Evolutionary conservation across 2,329 filamentous ascomycete genomes (phyloP), one percentile per base, ranked within the genome.

Genomic region (Colletotrichum horii): DNA sequence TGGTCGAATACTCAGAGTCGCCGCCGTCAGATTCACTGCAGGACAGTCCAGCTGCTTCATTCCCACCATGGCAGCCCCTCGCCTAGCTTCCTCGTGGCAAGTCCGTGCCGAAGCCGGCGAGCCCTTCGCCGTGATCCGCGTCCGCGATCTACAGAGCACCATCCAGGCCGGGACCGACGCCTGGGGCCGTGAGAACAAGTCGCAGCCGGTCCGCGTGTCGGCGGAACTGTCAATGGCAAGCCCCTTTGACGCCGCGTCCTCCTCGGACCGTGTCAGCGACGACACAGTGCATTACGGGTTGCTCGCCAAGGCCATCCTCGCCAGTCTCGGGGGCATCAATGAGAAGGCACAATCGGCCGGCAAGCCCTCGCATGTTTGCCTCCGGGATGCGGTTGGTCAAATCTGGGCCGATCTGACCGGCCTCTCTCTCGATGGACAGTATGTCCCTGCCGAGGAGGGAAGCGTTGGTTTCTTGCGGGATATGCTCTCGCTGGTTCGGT

Each of bases 251-350:
- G 86, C 88, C 0, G 91, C 93, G 2, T 91, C 92, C 0, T 80
- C 87, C 2, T 83, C 83, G 6, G 94, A 96, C 84, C 85, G 85
- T 11, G 89, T 96, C 38, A 89, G 91, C 61, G 83, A 84, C n/a
- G 94, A 94, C 81, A 96, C 94, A 3, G 91, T 95, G 28, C 93
- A 96, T 84, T 96, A 96, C 80, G 94, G 94, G 3, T 88, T 86
- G 12, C 87, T 96, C 16, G 93, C 91, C 85, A 95, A 95, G 84
- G 87, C 88, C 0, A 87, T 96, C 16, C 84, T 93, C 36, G 82
- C 83, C 28, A 85, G 85, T 15, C 80, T 93, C 30, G 82, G 84
- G 61, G 76, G 82, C 16, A 61, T 76, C 26, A 74, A 76, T 14
- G 24, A 24, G n/a, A 62, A n/a, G 56, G 16, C n/a, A 19, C 38